Evolutionary conservation across 176 grass and related monocot genomes (phyloP), one percentile per base, ranked within the genome.

Genomic region (Eleusine indica): DNA sequence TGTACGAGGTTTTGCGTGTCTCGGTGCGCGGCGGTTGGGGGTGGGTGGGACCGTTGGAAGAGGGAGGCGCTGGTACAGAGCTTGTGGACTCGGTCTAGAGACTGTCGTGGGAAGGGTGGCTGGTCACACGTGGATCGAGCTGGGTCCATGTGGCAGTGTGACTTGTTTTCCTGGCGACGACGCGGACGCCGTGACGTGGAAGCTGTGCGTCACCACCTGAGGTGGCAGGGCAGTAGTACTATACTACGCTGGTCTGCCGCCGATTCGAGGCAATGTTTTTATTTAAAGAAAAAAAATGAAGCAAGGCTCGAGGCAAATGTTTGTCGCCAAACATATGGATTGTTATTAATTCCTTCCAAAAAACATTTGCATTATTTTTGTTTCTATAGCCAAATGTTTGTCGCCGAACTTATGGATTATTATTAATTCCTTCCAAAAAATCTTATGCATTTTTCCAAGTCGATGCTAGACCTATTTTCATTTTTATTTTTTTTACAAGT

Each of bases 81-180:
- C 28, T 3, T 0, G 43, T 74, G 18, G 18, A 37, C 73, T 6
- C 0, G 57, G 81, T 83, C 3, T 37, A 66, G 0, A 5, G 5
- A 37, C 4, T 4, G 12, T 32, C 12, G 42, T 19, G 22, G 76
- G 1, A 7, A 28, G 40, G 57, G 14, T 2, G 57, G 14, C 6
- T 22, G 57, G 57, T 6, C 4, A 78, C 41, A 66, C 76, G 60
- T 66, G 76, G 60, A 65, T 35, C n/a, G 39, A 77, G 75, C 39
- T 43, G 57, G 75, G 53, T 19, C 75, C 29, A 29, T n/a, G 13
- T n/a, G 41, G 58, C 40, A 41, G 40, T 47, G 57, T 47, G 75
- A 78, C 56, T 60, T 77, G 75, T 62, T 77, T 60, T 8, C 54
- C 74, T 12, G 49, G 30, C 14, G 49, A 39, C n/a, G 51, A 40